Evolutionary conservation across 805 yeast genomes (phyloP), one percentile per base, ranked within the genome.

Genomic region (Myxozyma mucilagina): DNA sequence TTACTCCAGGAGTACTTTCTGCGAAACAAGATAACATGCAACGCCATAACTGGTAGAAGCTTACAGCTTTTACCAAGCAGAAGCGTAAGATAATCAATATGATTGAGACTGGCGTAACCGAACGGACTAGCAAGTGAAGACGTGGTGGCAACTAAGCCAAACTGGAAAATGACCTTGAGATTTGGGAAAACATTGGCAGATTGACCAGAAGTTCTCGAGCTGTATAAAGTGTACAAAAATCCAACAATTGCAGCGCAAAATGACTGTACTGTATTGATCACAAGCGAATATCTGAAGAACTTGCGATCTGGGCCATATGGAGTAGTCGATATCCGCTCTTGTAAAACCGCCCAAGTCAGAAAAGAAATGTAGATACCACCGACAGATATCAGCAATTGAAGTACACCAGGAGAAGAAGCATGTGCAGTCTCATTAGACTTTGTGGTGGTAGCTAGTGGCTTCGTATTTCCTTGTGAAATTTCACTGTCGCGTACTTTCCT

Each of bases 11-110:
- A 91, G 73, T 90, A 93, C 56, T 74, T 76, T 3, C 88, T 83
- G 47, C 87, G 79, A 75, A 91, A 93, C 11, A 89, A 68, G 14
- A 84, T 67, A 59, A 86, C 76, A 70, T 91, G 97, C 2, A 94
- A 88, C 38, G 89, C 71, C 87, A 94, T 85, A n/a, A 93, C 96
- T 0, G 99, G 99, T 24, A 94, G 84, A 73, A 94, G 80, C 70
- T 94, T 94, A 73, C 98, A 93, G 57, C 96, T 87, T 72, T 94
- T 94, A 18, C 97, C 96, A 63, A 94, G 80, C 64, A 93, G 81
- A 68, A 84, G 87, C 0, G 96, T 87, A 70, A 94, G 76, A 71
- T 89, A 94, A 71, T 90, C 97, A 36, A 94, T 93, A 72, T 93
- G 90, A 53, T 82, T 79, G 61, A 93, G 76, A 18, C 96, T 84